Evolutionary conservation across 495 filamentous ascomycete genomes (phyloP).

Genomic region (Daldinia concentrica): DNA sequence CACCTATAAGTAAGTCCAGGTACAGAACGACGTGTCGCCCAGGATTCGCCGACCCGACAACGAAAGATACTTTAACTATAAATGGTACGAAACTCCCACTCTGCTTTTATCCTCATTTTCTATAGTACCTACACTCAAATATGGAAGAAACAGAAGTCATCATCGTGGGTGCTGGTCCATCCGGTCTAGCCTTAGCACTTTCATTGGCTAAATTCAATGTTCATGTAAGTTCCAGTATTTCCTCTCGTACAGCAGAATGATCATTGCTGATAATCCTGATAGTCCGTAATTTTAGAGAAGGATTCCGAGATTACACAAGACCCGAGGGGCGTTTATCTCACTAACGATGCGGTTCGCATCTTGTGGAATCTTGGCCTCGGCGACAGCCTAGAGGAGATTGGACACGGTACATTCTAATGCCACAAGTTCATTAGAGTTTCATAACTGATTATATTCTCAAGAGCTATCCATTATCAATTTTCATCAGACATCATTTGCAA

Average conservation of each 20-base stretch:
- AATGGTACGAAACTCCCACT: neutral
- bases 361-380: constrained; percentile 58
- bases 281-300: constrained; percentile 55
- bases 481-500: constrained; percentile 29
- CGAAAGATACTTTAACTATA: neutral
- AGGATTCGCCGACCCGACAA: neutral
- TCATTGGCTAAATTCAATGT: constrained; percentile 48
- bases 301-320: constrained; percentile 58
- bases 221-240: constrained; percentile 27
- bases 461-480: constrained; percentile 49
- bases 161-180: constrained; percentile 53
- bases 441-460: constrained; percentile 8
- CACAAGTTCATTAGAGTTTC: neutral
- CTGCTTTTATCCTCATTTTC: too few species aligned
- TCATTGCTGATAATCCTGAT: neutral
- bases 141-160: constrained; percentile 47
- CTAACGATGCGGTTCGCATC: constrained; percentile 61
- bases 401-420: constrained; percentile 35
- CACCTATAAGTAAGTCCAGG: neutral
- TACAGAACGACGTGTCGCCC: neutral
- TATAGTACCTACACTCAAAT: neutral
- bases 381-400: constrained; percentile 49
- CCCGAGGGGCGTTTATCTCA: constrained; percentile 61
- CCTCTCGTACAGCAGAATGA: neutral
- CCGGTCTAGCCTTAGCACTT: constrained; percentile 48